Evolutionary conservation across 2,329 filamentous ascomycete genomes (phyloP).

Genomic region (Colletotrichum chlorophyti): DNA sequence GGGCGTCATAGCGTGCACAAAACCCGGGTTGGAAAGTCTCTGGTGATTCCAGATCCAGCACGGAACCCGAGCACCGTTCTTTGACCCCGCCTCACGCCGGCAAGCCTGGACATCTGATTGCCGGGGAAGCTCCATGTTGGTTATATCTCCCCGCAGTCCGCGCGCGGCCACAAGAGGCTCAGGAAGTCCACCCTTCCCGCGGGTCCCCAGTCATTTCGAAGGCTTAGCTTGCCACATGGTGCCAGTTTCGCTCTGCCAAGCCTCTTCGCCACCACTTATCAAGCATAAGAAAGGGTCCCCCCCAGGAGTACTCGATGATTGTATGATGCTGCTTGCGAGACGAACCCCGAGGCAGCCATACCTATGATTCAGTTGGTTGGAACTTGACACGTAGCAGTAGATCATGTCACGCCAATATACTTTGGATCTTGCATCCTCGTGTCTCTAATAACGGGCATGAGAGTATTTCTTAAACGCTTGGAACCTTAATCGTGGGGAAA

Average conservation of each 20-base stretch:
- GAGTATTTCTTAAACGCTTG: background rate
- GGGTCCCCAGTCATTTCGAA: background rate
- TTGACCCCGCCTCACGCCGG: constrained; percentile 16
- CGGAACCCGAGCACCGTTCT: background rate
- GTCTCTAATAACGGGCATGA: constrained; percentile 22
- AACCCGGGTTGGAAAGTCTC: background rate
- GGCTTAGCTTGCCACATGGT: background rate
- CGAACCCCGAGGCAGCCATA: background rate
- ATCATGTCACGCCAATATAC: background rate
- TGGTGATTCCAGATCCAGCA: no score
- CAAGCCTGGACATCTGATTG: constrained; percentile 4
- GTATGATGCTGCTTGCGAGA: background rate
- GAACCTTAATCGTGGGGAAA: constrained; percentile 13
- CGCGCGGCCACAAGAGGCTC: constrained; percentile 1
- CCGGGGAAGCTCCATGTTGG: constrained; percentile 6
- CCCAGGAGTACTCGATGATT: background rate
- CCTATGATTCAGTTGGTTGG: background rate
- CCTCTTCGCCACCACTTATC: background rate
- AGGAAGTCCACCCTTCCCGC: background rate
- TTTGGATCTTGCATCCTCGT: constrained; percentile 5
- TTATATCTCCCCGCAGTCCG: constrained; percentile 15
- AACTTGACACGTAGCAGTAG: background rate
- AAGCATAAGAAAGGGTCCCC: no score
- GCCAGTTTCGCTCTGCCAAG: background rate
- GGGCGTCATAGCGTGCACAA: background rate